Percentiles rank a stretch among this genome's conserved stretches.
phyloP scores from a whole-genome alignment of 768 basidiomycete genomes.

The Pleurotus tuoliensis region DNA sequence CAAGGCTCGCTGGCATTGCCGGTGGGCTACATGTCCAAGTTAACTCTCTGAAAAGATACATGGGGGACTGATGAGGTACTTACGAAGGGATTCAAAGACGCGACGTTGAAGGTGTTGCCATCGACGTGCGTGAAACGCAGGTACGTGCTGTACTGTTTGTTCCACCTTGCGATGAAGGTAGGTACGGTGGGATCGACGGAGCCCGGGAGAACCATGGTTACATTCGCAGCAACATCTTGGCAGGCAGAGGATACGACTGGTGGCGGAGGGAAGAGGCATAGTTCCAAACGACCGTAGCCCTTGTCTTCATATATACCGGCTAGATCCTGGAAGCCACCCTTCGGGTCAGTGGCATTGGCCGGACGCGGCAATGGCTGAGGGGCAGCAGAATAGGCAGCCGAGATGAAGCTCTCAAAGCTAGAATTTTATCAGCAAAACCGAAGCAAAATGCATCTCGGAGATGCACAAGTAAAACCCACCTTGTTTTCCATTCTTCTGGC shows the following conservation, averaged over 20 bases:
- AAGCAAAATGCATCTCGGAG: background rate
- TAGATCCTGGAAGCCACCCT: conserved; percentile 9
- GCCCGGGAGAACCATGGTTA: conserved; percentile 12
- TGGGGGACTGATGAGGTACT: conserved; percentile 3
- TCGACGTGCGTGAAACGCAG: conserved; percentile 17
- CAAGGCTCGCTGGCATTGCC: conserved; percentile 13
- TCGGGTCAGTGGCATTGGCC: conserved; percentile 11
- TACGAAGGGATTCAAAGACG: conserved; percentile 13
- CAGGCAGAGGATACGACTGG: conserved; percentile 5
- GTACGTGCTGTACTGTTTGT: conserved; percentile 14
- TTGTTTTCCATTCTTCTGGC: conserved; percentile 20
- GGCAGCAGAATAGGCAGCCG: background rate
- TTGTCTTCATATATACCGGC: conserved; percentile 14
- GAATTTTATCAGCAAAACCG: background rate
- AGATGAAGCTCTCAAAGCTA: conserved; percentile 1
- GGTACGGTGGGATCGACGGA: conserved; percentile 12
- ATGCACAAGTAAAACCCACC: conserved; percentile 8
- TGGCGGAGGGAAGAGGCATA: conserved; percentile 15
- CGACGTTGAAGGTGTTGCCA: conserved; percentile 17
- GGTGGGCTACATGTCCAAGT: conserved; percentile 10
- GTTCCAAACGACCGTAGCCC: conserved; percentile 16
- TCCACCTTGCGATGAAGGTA: conserved; percentile 12
- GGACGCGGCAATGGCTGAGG: conserved; percentile 13
- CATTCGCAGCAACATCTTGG: conserved; percentile 7
- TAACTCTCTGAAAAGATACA: background rate